A percentile compares a stretch with the other conserved stretches of the same genome.
Conservation (phyloP, 768 basidiomycete species). For the Symmetrospora coprosmae region DNA sequence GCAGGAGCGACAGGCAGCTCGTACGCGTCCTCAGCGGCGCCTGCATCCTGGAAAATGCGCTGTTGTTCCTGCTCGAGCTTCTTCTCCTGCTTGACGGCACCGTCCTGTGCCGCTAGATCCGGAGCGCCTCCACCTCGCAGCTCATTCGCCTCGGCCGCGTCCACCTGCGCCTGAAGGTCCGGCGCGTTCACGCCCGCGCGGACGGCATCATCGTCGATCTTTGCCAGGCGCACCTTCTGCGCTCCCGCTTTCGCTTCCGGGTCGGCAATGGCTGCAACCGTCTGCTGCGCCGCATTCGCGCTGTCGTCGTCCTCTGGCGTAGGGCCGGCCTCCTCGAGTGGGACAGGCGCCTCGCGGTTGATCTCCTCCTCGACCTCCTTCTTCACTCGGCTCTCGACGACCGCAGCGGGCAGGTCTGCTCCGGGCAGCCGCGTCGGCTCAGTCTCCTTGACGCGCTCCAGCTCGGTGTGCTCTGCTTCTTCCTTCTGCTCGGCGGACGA, state of each 20-base stretch:
- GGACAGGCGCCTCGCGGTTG: constrained; percentile 8
- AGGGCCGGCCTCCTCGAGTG: constrained; percentile 13
- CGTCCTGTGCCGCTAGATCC: neutral
- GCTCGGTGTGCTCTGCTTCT: constrained; percentile 22
- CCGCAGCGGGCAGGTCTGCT: constrained; percentile 22
- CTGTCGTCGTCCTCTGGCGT: constrained; percentile 5
- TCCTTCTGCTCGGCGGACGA: constrained; percentile 43
- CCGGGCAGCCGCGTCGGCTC: constrained; percentile 40
- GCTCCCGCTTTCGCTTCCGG: constrained; percentile 7
- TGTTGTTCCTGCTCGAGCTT: neutral
- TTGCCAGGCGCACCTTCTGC: neutral
- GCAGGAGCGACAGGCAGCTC: too few species aligned
- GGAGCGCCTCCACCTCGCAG: neutral
- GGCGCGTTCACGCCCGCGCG: neutral
- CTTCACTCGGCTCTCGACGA: neutral
- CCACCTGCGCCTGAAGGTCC: neutral
- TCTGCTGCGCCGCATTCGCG: neutral
- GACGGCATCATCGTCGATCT: neutral
- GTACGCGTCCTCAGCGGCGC: too few species aligned
- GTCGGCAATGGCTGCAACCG: neutral
- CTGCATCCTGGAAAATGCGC: too few species aligned
- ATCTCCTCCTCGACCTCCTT: constrained; percentile 4
- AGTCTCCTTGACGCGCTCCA: constrained; percentile 23
- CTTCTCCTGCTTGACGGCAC: neutral
- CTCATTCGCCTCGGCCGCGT: neutral